phyloP scores from a whole-genome alignment of 768 basidiomycete genomes.

The Pholiota molesta region DNA sequence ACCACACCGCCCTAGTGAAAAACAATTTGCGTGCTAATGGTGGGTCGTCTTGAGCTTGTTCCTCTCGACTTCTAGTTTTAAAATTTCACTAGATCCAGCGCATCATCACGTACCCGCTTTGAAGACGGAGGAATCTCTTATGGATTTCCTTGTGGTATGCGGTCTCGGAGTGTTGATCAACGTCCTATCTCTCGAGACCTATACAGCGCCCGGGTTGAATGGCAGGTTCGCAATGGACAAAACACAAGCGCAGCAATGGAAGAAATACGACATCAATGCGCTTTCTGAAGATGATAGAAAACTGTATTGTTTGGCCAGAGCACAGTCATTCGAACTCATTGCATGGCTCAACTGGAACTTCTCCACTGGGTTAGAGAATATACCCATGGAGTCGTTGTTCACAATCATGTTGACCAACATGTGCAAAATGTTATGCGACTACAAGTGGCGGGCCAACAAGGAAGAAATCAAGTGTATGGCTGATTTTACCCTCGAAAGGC shows the following conservation, averaged over 20 bases:
- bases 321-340: neutral
- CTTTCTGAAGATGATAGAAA: neutral
- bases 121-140: neutral
- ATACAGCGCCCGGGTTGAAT: neutral
- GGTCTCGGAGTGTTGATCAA: neutral
- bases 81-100: neutral
- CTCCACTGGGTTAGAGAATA: neutral
- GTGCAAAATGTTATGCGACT: neutral
- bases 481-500: neutral
- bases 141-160: neutral
- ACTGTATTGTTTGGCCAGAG: neutral
- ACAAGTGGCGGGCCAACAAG: neutral
- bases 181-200: neutral
- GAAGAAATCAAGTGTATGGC: neutral
- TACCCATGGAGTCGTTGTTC: neutral
- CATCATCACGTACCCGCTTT: neutral
- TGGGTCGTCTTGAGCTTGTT: neutral
- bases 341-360: neutral
- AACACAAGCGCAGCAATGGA: neutral
- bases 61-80: neutral
- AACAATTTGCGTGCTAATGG: neutral
- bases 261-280: neutral
- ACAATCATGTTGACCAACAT: neutral
- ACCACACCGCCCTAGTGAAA: slow-evolving; percentile 6
- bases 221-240: neutral